These are phyloP conservation scores for Lentinula novae-zelandiae DNA, from an alignment of 1,284 basidiomycete species.

Conservation along the genomic window DNA sequence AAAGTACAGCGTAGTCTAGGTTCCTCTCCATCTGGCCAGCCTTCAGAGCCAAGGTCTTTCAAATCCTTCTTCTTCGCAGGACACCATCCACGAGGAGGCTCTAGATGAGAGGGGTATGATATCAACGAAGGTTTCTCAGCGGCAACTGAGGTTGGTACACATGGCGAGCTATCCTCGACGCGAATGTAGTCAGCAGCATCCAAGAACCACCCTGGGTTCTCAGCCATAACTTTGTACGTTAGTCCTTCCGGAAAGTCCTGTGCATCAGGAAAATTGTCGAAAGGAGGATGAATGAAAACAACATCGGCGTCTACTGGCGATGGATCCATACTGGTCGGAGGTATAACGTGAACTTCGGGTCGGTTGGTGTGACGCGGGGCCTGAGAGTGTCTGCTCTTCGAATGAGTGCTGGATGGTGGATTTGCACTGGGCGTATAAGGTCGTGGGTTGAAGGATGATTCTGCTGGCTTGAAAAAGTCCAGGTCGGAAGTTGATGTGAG, in stretches of 20 bases:
- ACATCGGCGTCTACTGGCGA: constrained; percentile 54
- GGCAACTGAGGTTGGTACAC: neutral
- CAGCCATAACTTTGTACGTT: constrained; percentile 62
- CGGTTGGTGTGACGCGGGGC: constrained; percentile 1
- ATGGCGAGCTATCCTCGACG: constrained; percentile 22
- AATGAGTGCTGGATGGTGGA: constrained; percentile 19
- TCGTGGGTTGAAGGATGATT: constrained; percentile 54
- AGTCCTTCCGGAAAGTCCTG: constrained; percentile 61
- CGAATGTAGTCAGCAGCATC: constrained; percentile 61
- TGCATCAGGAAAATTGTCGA: constrained; percentile 57
- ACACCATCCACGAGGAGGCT: constrained; percentile 79
- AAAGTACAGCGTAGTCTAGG: constrained; percentile 77
- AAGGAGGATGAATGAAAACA: constrained; percentile 70
- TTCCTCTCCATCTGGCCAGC: constrained; percentile 74
- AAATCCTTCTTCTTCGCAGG: constrained; percentile 73
- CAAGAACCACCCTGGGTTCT: constrained; percentile 74
- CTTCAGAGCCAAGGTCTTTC: constrained; percentile 57
- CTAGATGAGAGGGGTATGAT: constrained; percentile 66
- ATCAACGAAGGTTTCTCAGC: constrained; percentile 48
- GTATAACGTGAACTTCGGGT: constrained; percentile 37
- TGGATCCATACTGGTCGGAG: constrained; percentile 62
- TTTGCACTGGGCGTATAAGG: constrained; percentile 46
- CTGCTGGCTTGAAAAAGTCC: constrained; percentile 56
- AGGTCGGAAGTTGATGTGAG: constrained; percentile 41
- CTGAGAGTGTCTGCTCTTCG: constrained; percentile 14